These are phyloP conservation scores for Paramecium pentaurelia DNA, from an alignment of 73 alveolate genomes.

Conservation along the genomic window DNA sequence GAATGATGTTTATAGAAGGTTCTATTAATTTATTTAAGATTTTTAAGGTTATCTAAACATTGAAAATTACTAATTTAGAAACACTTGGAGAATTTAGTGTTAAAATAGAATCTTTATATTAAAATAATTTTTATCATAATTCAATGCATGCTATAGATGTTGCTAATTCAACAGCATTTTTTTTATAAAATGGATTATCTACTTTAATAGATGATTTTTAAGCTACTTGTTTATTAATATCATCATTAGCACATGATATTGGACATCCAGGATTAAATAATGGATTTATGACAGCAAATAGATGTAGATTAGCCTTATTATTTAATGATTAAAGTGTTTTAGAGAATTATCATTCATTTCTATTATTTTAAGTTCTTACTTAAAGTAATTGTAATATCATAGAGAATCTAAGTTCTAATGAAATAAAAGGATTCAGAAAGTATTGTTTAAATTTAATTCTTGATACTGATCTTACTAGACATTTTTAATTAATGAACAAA, in stretches of 20 bases:
- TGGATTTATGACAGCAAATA: conserved; percentile 54
- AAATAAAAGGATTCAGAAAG: conserved; percentile 36
- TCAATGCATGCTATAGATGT: conserved; percentile 49
- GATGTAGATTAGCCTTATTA: conserved; percentile 61
- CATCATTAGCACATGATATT: conserved; percentile 59
- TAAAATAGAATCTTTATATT: conserved; percentile 3
- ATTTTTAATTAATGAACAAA: conserved; percentile 20
- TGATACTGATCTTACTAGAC: conserved; percentile 33
- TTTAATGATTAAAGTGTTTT: conserved; percentile 69
- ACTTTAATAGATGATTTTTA: conserved; percentile 26
- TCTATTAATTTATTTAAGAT: background rate
- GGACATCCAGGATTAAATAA: conserved; percentile 78
- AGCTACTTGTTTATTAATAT: conserved; percentile 41
- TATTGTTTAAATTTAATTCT: background rate
- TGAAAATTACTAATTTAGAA: background rate
- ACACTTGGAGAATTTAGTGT: background rate
- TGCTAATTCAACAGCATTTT: conserved; percentile 39
- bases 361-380: background rate
- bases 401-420: background rate
- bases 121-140: conserved; percentile 32
- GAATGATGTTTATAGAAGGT: background rate
- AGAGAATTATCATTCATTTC: conserved; percentile 68
- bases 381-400: background rate
- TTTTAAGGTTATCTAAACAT: background rate
- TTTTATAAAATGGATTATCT: conserved; percentile 14